Conservation (phyloP, 202 grass and related monocot genomes). For the Zizania palustris region DNA sequence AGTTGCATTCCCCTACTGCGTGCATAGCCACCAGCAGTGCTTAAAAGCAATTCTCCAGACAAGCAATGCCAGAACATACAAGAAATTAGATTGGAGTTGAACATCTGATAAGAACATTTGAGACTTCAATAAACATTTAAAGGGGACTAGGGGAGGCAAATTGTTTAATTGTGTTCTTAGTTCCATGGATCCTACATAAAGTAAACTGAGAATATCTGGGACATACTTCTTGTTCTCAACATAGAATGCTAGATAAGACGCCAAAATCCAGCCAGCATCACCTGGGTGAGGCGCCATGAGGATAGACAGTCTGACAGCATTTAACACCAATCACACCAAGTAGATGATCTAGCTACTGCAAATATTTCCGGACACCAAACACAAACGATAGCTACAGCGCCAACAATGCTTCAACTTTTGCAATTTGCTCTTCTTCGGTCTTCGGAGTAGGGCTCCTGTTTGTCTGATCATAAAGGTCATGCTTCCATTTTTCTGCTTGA, state of each 20-base stretch:
- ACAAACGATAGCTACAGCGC: constrained; percentile 50
- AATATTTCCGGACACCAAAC: constrained; percentile 23
- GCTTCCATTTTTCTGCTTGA: constrained; percentile 87
- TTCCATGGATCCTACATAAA: constrained; percentile 9
- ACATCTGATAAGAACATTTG: constrained; percentile 6
- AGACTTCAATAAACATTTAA: not conserved
- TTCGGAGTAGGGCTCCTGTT: constrained; percentile 64
- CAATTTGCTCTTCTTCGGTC: constrained; percentile 94
- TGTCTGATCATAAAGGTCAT: constrained; percentile 88
- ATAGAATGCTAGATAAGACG: not conserved
- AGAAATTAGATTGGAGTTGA: not conserved
- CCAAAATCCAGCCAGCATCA: constrained; percentile 11
- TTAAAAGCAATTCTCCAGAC: not conserved
- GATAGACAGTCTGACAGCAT: not conserved
- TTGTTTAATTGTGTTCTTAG: not conserved
- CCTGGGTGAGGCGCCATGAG: not conserved
- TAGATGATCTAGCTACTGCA: constrained; percentile 29
- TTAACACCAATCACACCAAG: constrained; percentile 16
- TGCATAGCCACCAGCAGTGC: not conserved
- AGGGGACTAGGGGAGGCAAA: not conserved
- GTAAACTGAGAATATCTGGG: not conserved
- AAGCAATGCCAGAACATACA: not conserved
- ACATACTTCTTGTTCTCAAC: not conserved
- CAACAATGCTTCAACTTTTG: constrained; percentile 81
- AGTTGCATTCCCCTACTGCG: too few relatives aligned